Evolutionary conservation across 2,329 filamentous ascomycete species (phyloP).

Genomic region (Elsinoe batatas): DNA sequence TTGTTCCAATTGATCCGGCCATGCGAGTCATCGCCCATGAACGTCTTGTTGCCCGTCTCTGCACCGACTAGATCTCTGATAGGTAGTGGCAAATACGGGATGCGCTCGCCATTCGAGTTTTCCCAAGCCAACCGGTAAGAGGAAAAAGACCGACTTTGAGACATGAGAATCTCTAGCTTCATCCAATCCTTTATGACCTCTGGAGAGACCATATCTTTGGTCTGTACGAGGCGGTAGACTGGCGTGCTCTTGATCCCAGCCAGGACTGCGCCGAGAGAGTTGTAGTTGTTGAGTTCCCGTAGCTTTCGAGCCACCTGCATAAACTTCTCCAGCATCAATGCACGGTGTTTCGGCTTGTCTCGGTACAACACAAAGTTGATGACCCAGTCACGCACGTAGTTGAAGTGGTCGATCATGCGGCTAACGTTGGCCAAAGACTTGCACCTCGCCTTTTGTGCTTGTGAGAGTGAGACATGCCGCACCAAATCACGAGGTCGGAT

Average conservation of each 20-base stretch:
- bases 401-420: slow-evolving; percentile 80
- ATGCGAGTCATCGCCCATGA: slow-evolving; percentile 50
- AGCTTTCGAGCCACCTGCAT: slow-evolving; percentile 81
- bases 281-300: slow-evolving; percentile 92
- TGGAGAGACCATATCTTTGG: slow-evolving; percentile 61
- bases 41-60: slow-evolving; percentile 84
- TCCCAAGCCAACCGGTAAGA: slow-evolving; percentile 97
- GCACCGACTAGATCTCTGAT: slow-evolving; percentile 83
- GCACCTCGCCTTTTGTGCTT: slow-evolving; percentile 43
- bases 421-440: slow-evolving; percentile 78
- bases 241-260: slow-evolving; percentile 85
- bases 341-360: slow-evolving; percentile 92
- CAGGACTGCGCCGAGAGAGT: slow-evolving; percentile 84
- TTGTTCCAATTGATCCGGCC: slow-evolving; percentile 90
- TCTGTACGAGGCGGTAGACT: slow-evolving; percentile 73
- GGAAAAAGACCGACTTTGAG: slow-evolving; percentile 82
- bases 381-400: slow-evolving; percentile 48
- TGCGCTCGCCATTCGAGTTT: slow-evolving; percentile 79
- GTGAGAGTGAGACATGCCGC: slow-evolving; percentile 66
- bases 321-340: slow-evolving; percentile 85
- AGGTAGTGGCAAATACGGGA: slow-evolving; percentile 87
- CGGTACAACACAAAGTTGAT: slow-evolving; percentile 58
- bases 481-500: slow-evolving; percentile 89
- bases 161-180: slow-evolving; percentile 83
- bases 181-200: slow-evolving; percentile 75